Percentiles rank a stretch among this genome's conserved stretches.
Evolutionary conservation across 2,329 filamentous ascomycete species (phyloP).

Genomic region (Zymoseptoria tritici): DNA sequence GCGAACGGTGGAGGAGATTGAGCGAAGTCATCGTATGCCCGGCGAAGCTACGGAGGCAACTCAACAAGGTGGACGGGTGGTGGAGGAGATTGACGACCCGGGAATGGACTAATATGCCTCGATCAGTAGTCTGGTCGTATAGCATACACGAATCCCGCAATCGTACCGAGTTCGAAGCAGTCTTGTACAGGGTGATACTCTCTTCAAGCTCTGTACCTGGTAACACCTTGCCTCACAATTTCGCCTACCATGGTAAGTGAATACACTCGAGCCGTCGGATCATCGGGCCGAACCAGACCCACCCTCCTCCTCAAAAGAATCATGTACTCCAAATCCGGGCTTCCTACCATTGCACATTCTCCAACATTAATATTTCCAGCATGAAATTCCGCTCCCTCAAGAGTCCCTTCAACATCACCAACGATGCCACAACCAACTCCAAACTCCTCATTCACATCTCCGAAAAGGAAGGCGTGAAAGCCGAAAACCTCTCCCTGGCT

Average conservation of each 20-base stretch:
- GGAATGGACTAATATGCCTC: conserved; percentile 20
- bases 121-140: not conserved
- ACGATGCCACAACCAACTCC: conserved; percentile 34
- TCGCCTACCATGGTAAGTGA: not conserved
- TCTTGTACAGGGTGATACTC: not conserved
- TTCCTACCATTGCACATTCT: not conserved
- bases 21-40: conserved; percentile 72
- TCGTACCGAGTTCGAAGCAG: no score
- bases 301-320: not conserved
- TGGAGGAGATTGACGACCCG: conserved; percentile 45
- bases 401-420: conserved; percentile 86
- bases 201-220: not conserved
- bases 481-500: conserved; percentile 32
- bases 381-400: conserved; percentile 8
- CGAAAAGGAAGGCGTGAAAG: conserved; percentile 16
- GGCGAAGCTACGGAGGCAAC: conserved; percentile 46
- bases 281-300: not conserved
- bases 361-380: not conserved
- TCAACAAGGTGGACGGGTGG: conserved; percentile 29
- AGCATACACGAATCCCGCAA: not conserved
- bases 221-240: not conserved
- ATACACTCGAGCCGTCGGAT: not conserved
- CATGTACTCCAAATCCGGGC: not conserved
- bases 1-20: conserved; percentile 32
- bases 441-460: conserved; percentile 13